Base-by-base conservation (phyloP, 345 rosid genomes). In the Triadica sebifera region DNA sequence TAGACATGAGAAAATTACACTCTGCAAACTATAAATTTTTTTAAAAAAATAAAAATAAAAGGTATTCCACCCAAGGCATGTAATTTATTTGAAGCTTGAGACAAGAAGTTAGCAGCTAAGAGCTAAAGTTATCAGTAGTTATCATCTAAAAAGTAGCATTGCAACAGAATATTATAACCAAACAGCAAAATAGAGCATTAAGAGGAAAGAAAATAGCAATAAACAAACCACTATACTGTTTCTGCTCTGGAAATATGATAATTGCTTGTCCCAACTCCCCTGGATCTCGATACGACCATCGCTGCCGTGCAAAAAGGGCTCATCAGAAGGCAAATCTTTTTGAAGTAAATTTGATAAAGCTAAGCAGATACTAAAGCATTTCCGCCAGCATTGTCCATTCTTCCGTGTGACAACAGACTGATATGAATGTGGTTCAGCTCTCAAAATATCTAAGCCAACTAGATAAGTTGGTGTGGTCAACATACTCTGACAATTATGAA, bases 231-330 rank as follows among this genome's bases (percentile, higher is more conserved):
- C 82, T 74, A 75, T 55, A 70, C 82, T 81, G 59, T 82, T 87
- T 79, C 87, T 89, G 79, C 82, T 86, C 85, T 82, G 89, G 74
- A 89, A 89, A 82, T 78, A 93, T 20, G 97, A 90, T 38, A 84
- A 72, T 65, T 85, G 85, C 60, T 89, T 81, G 80, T 78, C 85
- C 87, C 87, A 85, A 75, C 78, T 83, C 78, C 89, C 85, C 67
- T 74, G 70, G 76, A 88, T 81, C 73, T 91, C 96, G 38, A 93
- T 84, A 67, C 97, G 91, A 39, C 96, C 91, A 84, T 90, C 91
- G 75, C 70, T 76, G 64, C 81, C 78, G 60, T 72, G 76, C 76
- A 79, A 76, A 75, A 85, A 75, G 57, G 74, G 74, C 70, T 85
- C 88, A 82, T 83, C 87, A 55, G 78, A 81, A 69, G 82, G 80